phyloP scores from a whole-genome alignment of 495 filamentous ascomycete species.

The Penicillium dipodomyicola region DNA sequence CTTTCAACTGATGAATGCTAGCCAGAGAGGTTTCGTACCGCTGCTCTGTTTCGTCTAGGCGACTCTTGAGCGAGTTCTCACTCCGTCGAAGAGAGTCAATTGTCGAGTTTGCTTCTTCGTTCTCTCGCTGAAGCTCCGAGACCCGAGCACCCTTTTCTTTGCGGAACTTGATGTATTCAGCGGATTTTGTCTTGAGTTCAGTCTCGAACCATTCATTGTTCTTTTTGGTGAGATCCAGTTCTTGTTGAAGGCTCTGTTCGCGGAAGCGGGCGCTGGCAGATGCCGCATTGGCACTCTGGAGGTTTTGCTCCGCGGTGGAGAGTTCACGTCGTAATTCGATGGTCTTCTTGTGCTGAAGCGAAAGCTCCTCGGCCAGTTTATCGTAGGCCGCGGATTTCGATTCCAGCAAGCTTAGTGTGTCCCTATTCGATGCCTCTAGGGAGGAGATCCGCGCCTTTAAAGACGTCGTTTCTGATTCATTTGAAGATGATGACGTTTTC shows the following conservation, averaged over 20 bases:
- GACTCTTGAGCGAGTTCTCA: conserved; percentile 74
- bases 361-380: conserved; percentile 77
- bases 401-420: conserved; percentile 82
- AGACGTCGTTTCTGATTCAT: conserved; percentile 70
- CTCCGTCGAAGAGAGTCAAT: conserved; percentile 74
- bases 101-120: conserved; percentile 75
- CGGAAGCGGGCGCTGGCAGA: conserved; percentile 77
- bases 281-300: conserved; percentile 75
- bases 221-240: conserved; percentile 78
- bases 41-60: conserved; percentile 77
- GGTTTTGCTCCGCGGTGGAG: conserved; percentile 71
- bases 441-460: conserved; percentile 77
- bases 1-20: conserved; percentile 79
- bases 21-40: conserved; percentile 81
- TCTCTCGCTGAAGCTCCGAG: conserved; percentile 78
- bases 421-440: conserved; percentile 86
- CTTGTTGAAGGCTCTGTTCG: conserved; percentile 83
- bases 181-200: conserved; percentile 83
- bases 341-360: conserved; percentile 82
- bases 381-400: conserved; percentile 87
- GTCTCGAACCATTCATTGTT: conserved; percentile 90
- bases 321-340: conserved; percentile 78
- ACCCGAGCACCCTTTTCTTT: conserved; percentile 91
- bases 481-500: conserved; percentile 71
- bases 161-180: conserved; percentile 82